Percentiles rank a stretch among this genome's conserved stretches.
Conservation (phyloP, 768 basidiomycete species). For the Mycena olivaceomarginata region DNA sequence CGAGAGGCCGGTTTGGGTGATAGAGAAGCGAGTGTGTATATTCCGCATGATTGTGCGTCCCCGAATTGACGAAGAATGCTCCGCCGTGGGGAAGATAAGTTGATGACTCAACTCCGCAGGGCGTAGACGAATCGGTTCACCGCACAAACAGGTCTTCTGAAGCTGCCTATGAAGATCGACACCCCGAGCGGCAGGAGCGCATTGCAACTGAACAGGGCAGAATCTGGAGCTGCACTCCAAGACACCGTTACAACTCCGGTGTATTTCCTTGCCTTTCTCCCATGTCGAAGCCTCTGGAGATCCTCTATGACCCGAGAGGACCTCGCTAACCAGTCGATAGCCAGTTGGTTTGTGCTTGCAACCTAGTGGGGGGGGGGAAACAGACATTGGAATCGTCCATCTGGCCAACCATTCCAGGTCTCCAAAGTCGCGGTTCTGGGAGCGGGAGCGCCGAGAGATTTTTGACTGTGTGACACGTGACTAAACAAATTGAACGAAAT, state of each 20-base stretch:
- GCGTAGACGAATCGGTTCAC: background rate
- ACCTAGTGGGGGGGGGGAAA: background rate
- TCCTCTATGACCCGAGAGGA: background rate
- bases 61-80: slow-evolving; percentile 15
- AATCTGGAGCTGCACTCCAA: slow-evolving; percentile 13
- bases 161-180: slow-evolving; percentile 25
- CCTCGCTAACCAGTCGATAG: slow-evolving; percentile 1
- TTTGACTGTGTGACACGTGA: too few species aligned
- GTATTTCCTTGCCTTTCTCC: slow-evolving; percentile 16
- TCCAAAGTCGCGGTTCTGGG: background rate
- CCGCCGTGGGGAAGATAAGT: slow-evolving; percentile 4
- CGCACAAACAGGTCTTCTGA: background rate
- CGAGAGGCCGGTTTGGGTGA: slow-evolving; percentile 11
- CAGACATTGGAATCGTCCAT: background rate
- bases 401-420: slow-evolving; percentile 15
- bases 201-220: background rate
- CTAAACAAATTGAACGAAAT: too few species aligned
- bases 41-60: slow-evolving; percentile 8
- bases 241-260: slow-evolving; percentile 6
- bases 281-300: background rate
- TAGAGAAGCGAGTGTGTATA: slow-evolving; percentile 18
- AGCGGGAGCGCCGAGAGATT: too few species aligned
- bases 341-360: background rate
- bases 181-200: slow-evolving; percentile 1
- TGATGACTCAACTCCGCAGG: slow-evolving; percentile 12